Base-by-base conservation (phyloP, 805 yeast species). In the Candida fluviatilis region DNA sequence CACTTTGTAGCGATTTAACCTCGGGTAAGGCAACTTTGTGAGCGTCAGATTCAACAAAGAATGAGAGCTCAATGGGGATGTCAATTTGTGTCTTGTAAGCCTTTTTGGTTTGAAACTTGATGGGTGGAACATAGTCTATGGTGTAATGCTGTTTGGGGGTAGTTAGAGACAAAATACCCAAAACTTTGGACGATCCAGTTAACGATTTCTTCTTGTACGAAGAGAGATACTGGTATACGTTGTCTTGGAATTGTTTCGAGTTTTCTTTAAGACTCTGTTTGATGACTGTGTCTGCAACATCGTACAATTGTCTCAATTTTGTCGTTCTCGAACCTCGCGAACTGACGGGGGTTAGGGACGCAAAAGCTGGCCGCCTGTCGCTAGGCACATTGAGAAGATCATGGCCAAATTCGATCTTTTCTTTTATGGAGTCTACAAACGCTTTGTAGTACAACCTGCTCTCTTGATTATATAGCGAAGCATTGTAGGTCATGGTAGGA, bases 1-100 rank as follows among this genome's bases (percentile, higher is more conserved):
- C 73, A 11, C 60, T 48, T n/a, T 50, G 45, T 6, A 66, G 32
- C 3, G 51, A 46, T 43, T 63, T 66, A 35, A 67, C 47, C n/a
- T 61, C 64, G 0, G 73, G 73, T 8, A 50, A 31, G n/a, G 47
- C 24, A 16, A 15, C 15, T 31, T 35, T 30, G 12, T 38, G 25
- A 6, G 36, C 30, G 8, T 13, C 35, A 13, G 31, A 28, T 24
- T 43, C 40, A 7, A 35, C 31, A 18, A 54, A 54, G 38, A 52
- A 62, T 6, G 61, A 45, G 4, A 64, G 36, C 26, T 63, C 65
- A 15, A 66, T 33, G 1, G 73, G 74, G 1, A 68, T 45, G 1
- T 33, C 38, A n/a, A 62, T 30, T 14, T 46, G 49, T 10, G 55
- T 45, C 23, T 48, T 43, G 32, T 45, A 38, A 12, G 6, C 42